These are phyloP conservation scores for Penicillium pancosmium DNA, from an alignment of 495 filamentous ascomycete species.

Conservation along the genomic window DNA sequence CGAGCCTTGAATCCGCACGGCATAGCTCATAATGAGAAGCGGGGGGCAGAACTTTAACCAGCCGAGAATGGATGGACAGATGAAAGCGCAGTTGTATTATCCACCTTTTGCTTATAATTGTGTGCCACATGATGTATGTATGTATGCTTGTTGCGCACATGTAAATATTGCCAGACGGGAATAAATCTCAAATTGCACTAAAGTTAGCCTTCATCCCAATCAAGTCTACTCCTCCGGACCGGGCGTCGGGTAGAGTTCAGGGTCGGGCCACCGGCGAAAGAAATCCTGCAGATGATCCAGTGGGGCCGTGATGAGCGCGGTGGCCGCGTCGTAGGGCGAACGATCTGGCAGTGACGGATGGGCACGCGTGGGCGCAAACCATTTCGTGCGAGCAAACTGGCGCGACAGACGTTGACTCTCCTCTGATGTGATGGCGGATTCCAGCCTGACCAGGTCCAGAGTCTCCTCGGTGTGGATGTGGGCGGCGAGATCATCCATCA, in stretches of 20 bases:
- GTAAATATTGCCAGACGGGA: neutral
- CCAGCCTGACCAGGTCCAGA: conserved; percentile 55
- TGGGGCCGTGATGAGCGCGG: conserved; percentile 34
- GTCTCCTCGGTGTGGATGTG: conserved; percentile 65
- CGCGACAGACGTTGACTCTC: conserved; percentile 49
- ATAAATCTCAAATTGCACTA: neutral
- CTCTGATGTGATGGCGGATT: conserved; percentile 42
- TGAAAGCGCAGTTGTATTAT: no score
- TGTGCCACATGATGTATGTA: neutral
- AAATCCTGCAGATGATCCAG: conserved; percentile 36
- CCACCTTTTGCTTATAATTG: no score
- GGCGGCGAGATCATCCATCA: conserved; percentile 52
- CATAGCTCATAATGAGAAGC: conserved; percentile 12
- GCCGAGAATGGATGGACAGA: no score
- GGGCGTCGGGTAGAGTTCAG: conserved; percentile 5
- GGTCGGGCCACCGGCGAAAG: conserved; percentile 36
- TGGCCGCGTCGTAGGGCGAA: conserved; percentile 32
- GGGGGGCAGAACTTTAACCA: neutral
- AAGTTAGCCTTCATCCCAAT: neutral
- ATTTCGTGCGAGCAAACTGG: conserved; percentile 61
- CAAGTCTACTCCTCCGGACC: conserved; percentile 8
- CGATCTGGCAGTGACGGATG: conserved; percentile 47
- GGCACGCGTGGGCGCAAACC: conserved; percentile 59
- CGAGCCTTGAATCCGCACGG: neutral
- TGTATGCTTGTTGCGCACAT: neutral